Base-by-base conservation (phyloP, 768 basidiomycete species). In the Suillus hirtellus region DNA sequence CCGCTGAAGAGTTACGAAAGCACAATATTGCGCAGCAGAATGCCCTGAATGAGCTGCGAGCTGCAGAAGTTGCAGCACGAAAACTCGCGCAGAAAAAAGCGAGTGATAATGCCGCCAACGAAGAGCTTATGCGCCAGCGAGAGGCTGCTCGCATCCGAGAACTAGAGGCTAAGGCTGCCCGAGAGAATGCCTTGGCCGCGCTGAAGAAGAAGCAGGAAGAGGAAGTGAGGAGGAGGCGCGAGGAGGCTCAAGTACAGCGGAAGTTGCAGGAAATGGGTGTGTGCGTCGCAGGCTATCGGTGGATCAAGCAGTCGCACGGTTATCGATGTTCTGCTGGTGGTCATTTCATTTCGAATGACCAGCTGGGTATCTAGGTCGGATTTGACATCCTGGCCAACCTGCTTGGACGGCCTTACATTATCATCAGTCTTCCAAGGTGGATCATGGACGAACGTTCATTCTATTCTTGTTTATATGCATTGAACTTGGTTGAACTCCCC, bases 91-190 rank as follows among this genome's bases (percentile, higher is more conserved):
- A 47, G 69, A 56, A 63, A 64, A 62, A 46, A 64, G 62, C 70
- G 70, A 66, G 63, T 58, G 61, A 64, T 63, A 40, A 40, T 14
- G 88, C 88, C 0, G 79, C 90, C 0, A 90, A 92, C 65, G 90
- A 71, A 88, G 90, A 42, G 89, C 90, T 44, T 87, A 90, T 89
- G 46, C 44, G 27, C 15, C n/a, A 50, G 31, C 59, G 59, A 50
- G 43, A 46, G 43, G 59, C 34, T 9, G 73, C 72, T 12, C 71
- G 75, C 1, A 66, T 75, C n/a, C 68, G 70, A 2, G 76, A 73
- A 31, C 63, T 65, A 12, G 65, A 63, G 19, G 66, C 65, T 52
- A 72, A 47, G 40, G 70, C 69, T 0, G 74, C 72, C 4, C 68
- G 70, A 60, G 73, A 66, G 44, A 67, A 69, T 42, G 72, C 70